Percentiles rank a stretch among this genome's conserved stretches.
Evolutionary conservation across 495 filamentous ascomycete genomes (phyloP).

Genomic region (Aspergillus egyptiacus): DNA sequence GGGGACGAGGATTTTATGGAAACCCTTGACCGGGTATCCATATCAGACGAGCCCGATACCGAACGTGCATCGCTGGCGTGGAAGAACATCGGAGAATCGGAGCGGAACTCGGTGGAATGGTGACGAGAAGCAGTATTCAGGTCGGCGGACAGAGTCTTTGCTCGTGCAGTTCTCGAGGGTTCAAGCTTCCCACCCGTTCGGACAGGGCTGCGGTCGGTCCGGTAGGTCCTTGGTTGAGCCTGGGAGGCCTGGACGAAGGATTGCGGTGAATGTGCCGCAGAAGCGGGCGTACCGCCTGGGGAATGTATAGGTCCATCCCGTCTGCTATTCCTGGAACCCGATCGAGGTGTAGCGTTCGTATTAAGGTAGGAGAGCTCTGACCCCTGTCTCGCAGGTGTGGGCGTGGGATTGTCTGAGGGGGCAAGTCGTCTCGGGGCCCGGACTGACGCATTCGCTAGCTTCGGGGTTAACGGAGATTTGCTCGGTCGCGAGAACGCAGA

Average conservation of each 20-base stretch:
- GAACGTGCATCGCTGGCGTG: slow-evolving; percentile 65
- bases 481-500: slow-evolving; percentile 37
- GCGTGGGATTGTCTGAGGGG: slow-evolving; percentile 27
- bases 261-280: slow-evolving; percentile 27
- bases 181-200: slow-evolving; percentile 29
- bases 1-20: slow-evolving; percentile 28
- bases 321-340: slow-evolving; percentile 57
- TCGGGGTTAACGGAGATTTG: slow-evolving; percentile 45
- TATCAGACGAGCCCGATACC: slow-evolving; percentile 21
- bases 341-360: slow-evolving; percentile 67
- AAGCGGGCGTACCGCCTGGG: slow-evolving; percentile 49
- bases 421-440: slow-evolving; percentile 34
- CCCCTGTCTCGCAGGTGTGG: slow-evolving; percentile 33
- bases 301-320: slow-evolving; percentile 60
- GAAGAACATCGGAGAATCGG: slow-evolving; percentile 61
- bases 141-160: slow-evolving; percentile 34
- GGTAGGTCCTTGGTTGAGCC: slow-evolving; percentile 23
- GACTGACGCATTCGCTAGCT: slow-evolving; percentile 39
- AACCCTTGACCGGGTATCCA: slow-evolving; percentile 23
- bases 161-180: slow-evolving; percentile 26
- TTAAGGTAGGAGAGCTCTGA: slow-evolving; percentile 47
- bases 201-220: slow-evolving; percentile 36
- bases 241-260: slow-evolving; percentile 29
- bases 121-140: slow-evolving; percentile 25
- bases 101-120: slow-evolving; percentile 27